Percentiles rank a stretch among this genome's conserved stretches.
Conservation (phyloP, 305 asterid genomes). For the Solanum hybrid region DNA sequence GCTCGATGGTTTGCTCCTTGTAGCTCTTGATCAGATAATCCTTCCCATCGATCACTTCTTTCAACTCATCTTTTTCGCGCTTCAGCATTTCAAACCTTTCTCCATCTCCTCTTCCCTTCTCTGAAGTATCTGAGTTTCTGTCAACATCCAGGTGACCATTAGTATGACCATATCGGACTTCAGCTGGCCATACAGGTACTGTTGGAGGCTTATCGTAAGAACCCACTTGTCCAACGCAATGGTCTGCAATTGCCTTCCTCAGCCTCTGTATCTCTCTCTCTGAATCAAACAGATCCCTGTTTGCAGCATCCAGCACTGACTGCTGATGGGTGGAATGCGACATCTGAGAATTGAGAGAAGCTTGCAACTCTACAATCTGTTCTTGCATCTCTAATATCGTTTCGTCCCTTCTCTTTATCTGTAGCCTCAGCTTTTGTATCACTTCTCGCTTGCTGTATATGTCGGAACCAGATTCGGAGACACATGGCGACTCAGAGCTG, state of each 20-base stretch:
- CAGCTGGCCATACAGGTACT: constrained; percentile 53
- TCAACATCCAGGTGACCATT: constrained; percentile 49
- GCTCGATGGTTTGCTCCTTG: constrained; percentile 85
- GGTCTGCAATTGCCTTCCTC: constrained; percentile 85
- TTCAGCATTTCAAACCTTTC: constrained; percentile 67
- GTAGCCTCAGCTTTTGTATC: constrained; percentile 84
- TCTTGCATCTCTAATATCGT: constrained; percentile 93
- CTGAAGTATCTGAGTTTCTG: constrained; percentile 25
- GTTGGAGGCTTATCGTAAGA: constrained; percentile 36
- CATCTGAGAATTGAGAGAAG: constrained; percentile 45
- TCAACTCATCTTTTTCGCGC: constrained; percentile 66
- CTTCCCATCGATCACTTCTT: constrained; percentile 76
- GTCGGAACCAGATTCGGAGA: constrained; percentile 90
- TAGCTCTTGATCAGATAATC: constrained; percentile 78
- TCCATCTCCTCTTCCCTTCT: constrained; percentile 30
- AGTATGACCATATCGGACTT: constrained; percentile 36
- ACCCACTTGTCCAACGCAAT: constrained; percentile 46
- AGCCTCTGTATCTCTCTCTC: constrained; percentile 85
- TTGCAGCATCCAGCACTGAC: constrained; percentile 61
- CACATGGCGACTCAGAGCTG: constrained; percentile 85
- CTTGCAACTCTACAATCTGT: constrained; percentile 65
- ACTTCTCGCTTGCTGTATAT: constrained; percentile 85
- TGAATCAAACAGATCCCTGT: constrained; percentile 71
- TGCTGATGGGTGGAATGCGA: constrained; percentile 74
- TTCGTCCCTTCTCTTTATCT: constrained; percentile 84